Base-by-base conservation (phyloP, 345 rosid genomes). In the Cardamine resedifolia region DNA sequence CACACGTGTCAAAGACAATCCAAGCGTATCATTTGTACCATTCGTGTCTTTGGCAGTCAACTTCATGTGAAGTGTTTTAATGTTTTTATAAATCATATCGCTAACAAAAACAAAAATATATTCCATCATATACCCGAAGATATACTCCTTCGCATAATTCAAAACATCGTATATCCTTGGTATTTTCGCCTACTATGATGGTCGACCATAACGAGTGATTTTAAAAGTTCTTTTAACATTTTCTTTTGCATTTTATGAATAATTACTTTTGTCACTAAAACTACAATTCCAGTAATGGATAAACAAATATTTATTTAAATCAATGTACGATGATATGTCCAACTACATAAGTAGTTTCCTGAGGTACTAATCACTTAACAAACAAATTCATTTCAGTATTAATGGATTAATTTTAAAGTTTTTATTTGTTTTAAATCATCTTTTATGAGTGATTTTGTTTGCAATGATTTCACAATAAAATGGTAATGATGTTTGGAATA, bases 31-130 rank as follows among this genome's bases (percentile, higher is more conserved):
- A 69, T 62, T 55, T 76, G 65, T 55, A 57, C 75, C 75, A 47
- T 70, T 76, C 51, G 61, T 76, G 66, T 47, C 75, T 63, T 70
- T 36, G 26, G 66, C 61, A 70, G 66, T 70, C 75, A 70, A 48
- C 79, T 76, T 76, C 79, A 63, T 76, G 71, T 76, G 75, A 56
- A 76, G 59, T 63, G 75, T 70, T 48, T 56, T 14, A 10, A 30
- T 39, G 48, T 59, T 45, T 50, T 55, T 67, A 10, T 34, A 55
- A 20, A 64, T 74, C 61, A 48, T 48, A 36, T 58, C 20, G 6
- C 41, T 20, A 64, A 34, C 14, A 45, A 64, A 47, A 47, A 73
- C 23, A 45, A 55, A 55, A 33, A 1, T 5, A n/a, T 23, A 9
- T 47, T 57, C 51, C 43, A 50, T 59, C 31, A 11, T 27, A 60